Evolutionary conservation across 1,139 yeast species (phyloP).

Genomic region (Blastobotrys persicus): DNA sequence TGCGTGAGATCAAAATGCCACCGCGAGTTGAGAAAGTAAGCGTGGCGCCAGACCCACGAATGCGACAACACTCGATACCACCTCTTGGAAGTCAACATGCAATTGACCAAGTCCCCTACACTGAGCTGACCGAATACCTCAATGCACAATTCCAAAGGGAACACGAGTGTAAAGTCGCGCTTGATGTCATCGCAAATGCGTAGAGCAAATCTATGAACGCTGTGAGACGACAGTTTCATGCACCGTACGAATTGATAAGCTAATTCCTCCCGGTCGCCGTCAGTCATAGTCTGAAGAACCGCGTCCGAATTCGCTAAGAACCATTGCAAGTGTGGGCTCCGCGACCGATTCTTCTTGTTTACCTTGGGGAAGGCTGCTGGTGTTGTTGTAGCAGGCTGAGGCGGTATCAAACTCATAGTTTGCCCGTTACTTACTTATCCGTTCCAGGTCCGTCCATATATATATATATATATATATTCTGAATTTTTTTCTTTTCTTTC

Average conservation of each 20-base stretch:
- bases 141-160: slow-evolving; percentile 14
- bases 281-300: background rate
- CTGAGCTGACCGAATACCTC: slow-evolving; percentile 13
- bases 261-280: slow-evolving; percentile 3
- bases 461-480: too few species aligned
- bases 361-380: background rate
- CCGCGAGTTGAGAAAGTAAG: background rate
- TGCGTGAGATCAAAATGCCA: slow-evolving; percentile 9
- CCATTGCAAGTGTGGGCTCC: slow-evolving; percentile 3
- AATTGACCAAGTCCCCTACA: slow-evolving; percentile 7
- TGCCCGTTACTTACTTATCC: too few species aligned
- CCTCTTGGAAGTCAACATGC: slow-evolving; percentile 9
- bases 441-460: too few species aligned
- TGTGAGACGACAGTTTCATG: slow-evolving; percentile 2
- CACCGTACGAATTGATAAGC: slow-evolving; percentile 4
- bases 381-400: background rate
- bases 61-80: slow-evolving; percentile 10
- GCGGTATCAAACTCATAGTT: background rate
- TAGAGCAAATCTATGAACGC: slow-evolving; percentile 1
- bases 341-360: background rate
- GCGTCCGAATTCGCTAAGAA: background rate
- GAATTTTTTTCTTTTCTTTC: too few species aligned
- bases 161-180: background rate
- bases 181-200: background rate
- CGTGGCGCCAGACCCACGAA: slow-evolving; percentile 13